phyloP scores from a whole-genome alignment of 441 rosid genomes.

The Pelargonium australe region DNA sequence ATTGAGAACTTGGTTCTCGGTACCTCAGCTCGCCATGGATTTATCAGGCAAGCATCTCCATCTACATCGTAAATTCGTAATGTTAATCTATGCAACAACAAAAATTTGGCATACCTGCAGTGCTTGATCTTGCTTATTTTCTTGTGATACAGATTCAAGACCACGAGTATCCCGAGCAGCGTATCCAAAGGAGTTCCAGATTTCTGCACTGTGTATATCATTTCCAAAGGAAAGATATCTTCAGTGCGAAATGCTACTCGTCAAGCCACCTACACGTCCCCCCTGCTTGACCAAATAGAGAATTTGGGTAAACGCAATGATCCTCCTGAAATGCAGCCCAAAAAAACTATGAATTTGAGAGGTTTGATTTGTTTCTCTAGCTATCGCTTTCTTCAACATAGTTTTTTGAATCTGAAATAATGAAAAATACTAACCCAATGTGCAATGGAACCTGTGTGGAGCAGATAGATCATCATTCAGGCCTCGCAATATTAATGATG shows the following conservation, averaged over 20 bases:
- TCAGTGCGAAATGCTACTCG: conserved; percentile 21
- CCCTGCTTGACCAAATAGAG: conserved; percentile 4
- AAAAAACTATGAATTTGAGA: background rate
- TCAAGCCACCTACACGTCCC: conserved; percentile 13
- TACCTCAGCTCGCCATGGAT: conserved; percentile 56
- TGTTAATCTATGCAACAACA: background rate
- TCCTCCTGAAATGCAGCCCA: background rate
- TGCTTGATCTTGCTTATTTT: background rate
- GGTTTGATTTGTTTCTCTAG: background rate
- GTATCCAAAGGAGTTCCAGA: conserved; percentile 24
- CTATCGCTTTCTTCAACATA: too few relatives aligned
- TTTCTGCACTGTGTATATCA: conserved; percentile 21
- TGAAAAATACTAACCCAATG: background rate
- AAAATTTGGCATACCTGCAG: background rate
- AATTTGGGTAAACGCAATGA: background rate
- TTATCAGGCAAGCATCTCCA: conserved; percentile 48
- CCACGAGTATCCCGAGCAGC: conserved; percentile 11
- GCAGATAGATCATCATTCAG: conserved; percentile 1
- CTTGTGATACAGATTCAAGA: conserved; percentile 16
- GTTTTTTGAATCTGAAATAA: too few relatives aligned
- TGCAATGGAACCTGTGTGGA: background rate
- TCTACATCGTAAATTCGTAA: too few relatives aligned
- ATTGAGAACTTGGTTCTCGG: conserved; percentile 70
- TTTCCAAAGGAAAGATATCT: conserved; percentile 23
- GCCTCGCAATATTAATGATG: background rate